A percentile compares a stretch with the other conserved stretches of the same genome.
Evolutionary conservation across 2,329 filamentous ascomycete genomes (phyloP).

Genomic region (Didymella exigua): DNA sequence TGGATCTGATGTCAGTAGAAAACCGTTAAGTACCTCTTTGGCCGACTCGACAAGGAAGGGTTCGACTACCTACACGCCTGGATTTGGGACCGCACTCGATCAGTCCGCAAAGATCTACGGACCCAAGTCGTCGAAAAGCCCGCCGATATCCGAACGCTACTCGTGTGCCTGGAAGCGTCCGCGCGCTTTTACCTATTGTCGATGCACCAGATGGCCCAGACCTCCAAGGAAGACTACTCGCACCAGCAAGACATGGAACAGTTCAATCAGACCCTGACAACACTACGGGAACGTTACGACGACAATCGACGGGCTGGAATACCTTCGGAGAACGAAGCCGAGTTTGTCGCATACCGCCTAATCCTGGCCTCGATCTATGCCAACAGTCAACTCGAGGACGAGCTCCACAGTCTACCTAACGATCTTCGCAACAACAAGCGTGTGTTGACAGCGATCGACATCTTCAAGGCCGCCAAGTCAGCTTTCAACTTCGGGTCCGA

Average conservation of each 20-base stretch:
- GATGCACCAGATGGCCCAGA: slow-evolving; percentile 59
- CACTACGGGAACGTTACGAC: slow-evolving; percentile 59
- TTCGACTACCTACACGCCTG: slow-evolving; percentile 61
- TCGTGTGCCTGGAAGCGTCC: slow-evolving; percentile 67
- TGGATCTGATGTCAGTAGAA: slow-evolving; percentile 31
- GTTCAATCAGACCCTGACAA: slow-evolving; percentile 66
- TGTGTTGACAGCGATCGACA: slow-evolving; percentile 62
- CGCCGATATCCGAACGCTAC: slow-evolving; percentile 61
- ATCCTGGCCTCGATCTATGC: slow-evolving; percentile 52
- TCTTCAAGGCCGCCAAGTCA: slow-evolving; percentile 63
- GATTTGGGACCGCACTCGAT: slow-evolving; percentile 69
- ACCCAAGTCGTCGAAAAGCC: slow-evolving; percentile 64
- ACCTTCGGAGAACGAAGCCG: slow-evolving; percentile 64
- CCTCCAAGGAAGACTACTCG: slow-evolving; percentile 55
- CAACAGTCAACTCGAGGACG: slow-evolving; percentile 59
- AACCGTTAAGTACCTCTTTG: slow-evolving; percentile 53
- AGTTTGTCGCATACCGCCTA: slow-evolving; percentile 68
- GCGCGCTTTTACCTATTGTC: slow-evolving; percentile 68
- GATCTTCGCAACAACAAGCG: slow-evolving; percentile 58
- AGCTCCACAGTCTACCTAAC: slow-evolving; percentile 61
- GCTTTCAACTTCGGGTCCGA: slow-evolving; percentile 57
- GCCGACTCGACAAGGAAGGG: slow-evolving; percentile 58
- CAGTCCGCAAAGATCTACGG: slow-evolving; percentile 68
- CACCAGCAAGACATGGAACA: slow-evolving; percentile 67
- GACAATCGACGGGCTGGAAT: slow-evolving; percentile 50